Evolutionary conservation across 176 grass and related monocot genomes (phyloP), one percentile per base, ranked within the genome.

Genomic region (Zea luxurians): DNA sequence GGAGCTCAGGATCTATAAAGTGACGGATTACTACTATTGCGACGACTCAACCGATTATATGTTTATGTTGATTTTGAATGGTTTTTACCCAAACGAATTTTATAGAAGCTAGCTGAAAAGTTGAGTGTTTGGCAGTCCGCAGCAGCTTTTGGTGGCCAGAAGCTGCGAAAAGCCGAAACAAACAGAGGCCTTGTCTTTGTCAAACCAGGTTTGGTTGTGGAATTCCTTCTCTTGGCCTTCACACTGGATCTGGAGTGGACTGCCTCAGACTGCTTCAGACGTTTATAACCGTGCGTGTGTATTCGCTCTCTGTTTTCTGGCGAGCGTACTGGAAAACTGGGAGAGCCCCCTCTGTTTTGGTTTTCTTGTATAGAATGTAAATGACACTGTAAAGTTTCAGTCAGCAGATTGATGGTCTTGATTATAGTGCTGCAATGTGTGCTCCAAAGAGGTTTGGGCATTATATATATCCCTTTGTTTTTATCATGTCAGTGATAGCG

Each of bases 331-430:
- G 59, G 68, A 61, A 35, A 75, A 68, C 11, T 15, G 34, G 62
- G 27, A 65, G 6, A 65, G 6, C 13, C 40, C 17, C 37, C 8
- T 7, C 42, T 10, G n/a, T 17, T 20, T 44, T 46, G 13, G 65
- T 68, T 68, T 68, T 7, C 10, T 21, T 68, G 44, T 46, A n/a
- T 44, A 16, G 8, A 40, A 8, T 83, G 38, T 85, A 64, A 48
- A 78, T 78, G 36, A 44, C 36, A 16, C 13, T 66, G 75, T 79
- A 62, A 35, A 66, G 60, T 71, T 78, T 57, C 27, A 27, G 35
- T 71, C 17, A 27, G n/a, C 27, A 57, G 45, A n/a, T 64, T 9
- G 8, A 9, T 64, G 45, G 69, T 55, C 38, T 60, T 37, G 8
- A 47, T 36, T 47, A 38, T 48, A 50, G 70, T 75, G 64, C 37